These are phyloP conservation scores for Arabidopsis arenosa DNA, from an alignment of 345 rosid species.

Conservation along the genomic window DNA sequence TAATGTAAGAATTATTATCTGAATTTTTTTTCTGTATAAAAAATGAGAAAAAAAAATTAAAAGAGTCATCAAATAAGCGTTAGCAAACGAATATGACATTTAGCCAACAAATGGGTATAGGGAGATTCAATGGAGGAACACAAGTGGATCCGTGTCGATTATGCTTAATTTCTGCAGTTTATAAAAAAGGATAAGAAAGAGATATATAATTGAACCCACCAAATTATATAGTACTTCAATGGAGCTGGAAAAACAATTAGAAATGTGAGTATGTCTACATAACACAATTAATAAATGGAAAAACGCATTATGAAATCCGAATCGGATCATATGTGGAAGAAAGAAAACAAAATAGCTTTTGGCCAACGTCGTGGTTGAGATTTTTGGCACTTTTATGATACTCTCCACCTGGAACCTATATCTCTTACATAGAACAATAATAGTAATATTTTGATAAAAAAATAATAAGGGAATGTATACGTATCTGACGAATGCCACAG, in stretches of 20 bases:
- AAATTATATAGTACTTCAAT: slow-evolving; percentile 24
- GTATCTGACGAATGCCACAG: slow-evolving; percentile 7
- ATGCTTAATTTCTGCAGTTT: slow-evolving; percentile 8
- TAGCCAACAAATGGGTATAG: slow-evolving; percentile 30
- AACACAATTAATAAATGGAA: slow-evolving; percentile 24
- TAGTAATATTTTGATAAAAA: slow-evolving; percentile 13
- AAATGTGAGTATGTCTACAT: slow-evolving; percentile 34
- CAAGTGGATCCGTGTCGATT: slow-evolving; percentile 31
- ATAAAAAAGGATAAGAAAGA: slow-evolving; percentile 1
- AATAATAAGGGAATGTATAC: slow-evolving; percentile 22
- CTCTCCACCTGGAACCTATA: slow-evolving; percentile 37
- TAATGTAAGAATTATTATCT: neutral
- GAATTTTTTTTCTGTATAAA: neutral
- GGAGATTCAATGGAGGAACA: slow-evolving; percentile 30
- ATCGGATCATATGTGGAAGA: slow-evolving; percentile 44
- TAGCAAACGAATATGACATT: slow-evolving; percentile 8
- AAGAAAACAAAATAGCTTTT: slow-evolving; percentile 42
- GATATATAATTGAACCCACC: slow-evolving; percentile 32
- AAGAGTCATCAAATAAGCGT: neutral
- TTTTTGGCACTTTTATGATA: slow-evolving; percentile 39
- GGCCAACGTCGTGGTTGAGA: slow-evolving; percentile 44
- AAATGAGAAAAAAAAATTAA: neutral
- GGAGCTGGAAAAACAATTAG: neutral
- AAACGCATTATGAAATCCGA: slow-evolving; percentile 43
- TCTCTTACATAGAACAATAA: slow-evolving; percentile 3